Evolutionary conservation across 495 filamentous ascomycete genomes (phyloP).

Genomic region (Lichina pygmaea): DNA sequence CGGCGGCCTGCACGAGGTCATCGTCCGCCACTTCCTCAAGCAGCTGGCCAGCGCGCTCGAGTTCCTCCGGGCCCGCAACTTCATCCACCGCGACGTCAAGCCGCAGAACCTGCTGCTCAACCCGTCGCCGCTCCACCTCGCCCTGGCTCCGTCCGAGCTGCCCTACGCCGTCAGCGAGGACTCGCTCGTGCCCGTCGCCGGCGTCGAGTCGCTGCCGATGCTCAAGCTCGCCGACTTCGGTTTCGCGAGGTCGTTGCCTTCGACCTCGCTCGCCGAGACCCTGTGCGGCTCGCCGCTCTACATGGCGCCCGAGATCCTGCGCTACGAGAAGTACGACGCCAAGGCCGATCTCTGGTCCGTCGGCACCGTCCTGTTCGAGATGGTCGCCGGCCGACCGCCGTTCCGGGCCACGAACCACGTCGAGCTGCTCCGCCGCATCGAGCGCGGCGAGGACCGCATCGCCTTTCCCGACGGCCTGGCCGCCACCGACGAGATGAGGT

Average conservation of each 20-base stretch:
- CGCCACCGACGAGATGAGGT: conserved; percentile 53
- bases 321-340: conserved; percentile 92
- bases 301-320: conserved; percentile 94
- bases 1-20: conserved; percentile 74
- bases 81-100: conserved; percentile 92
- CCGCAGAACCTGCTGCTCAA: conserved; percentile 86
- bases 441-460: conserved; percentile 60
- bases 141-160: conserved; percentile 18
- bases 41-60: conserved; percentile 80
- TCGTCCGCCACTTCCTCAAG: conserved; percentile 85
- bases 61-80: conserved; percentile 59
- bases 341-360: conserved; percentile 96
- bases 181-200: conserved; percentile 53
- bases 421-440: conserved; percentile 74
- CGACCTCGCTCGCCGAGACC: conserved; percentile 78
- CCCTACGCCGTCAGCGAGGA: conserved; percentile 40
- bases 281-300: conserved; percentile 95
- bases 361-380: conserved; percentile 83
- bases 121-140: conserved; percentile 44
- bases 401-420: conserved; percentile 88
- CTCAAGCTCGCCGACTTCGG: conserved; percentile 95
- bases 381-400: conserved; percentile 72
- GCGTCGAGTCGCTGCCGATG: conserved; percentile 72
- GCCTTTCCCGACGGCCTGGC: conserved; percentile 47
- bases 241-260: conserved; percentile 72